Evolutionary conservation across 768 basidiomycete species (phyloP), one percentile per base, ranked within the genome.

Genomic region (Tylopilus sp.): DNA sequence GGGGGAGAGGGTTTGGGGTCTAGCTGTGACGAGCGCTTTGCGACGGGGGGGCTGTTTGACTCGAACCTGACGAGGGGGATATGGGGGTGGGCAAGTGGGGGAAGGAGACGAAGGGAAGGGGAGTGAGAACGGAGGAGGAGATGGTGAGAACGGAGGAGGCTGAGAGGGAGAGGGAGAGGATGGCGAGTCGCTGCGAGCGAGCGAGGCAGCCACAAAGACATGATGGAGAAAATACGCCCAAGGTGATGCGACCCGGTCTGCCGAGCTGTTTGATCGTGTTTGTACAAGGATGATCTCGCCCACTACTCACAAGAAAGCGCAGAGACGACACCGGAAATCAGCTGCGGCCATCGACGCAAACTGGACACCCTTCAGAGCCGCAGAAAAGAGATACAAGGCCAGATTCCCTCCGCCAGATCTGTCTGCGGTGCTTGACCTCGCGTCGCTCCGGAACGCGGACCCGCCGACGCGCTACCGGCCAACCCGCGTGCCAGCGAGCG

Each of bases 171-270:
- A n/a, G 28, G 10, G 2, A 55, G n/a, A 8, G 39, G 43, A 57
- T 53, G 51, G 57, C 50, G 58, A 26, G 6, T 26, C 5, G 2
- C 26, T 26, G 9, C 26, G 26, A 26, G 6, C 9, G 77, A 67
- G 56, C 84, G 81, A 48, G 85, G 86, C 35, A 89, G 74, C 85
- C 86, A 88, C 80, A 90, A 41, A 69, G 86, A 88, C 88, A 90
- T 90, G 63, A 52, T n/a, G n/a, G n/a, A n/a, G n/a, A n/a, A n/a
- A n/a, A n/a, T n/a, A n/a, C n/a, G n/a, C n/a, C n/a, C n/a, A n/a
- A n/a, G n/a, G n/a, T 39, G 33, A 3, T 42, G 25, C 25, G 8
- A 26, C 8, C 28, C 6, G 28, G 11, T 28, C 28, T 31, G 47
- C 53, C 44, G 40, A 38, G 21, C 6, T 58, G 40, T 68, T 59